Base-by-base conservation (phyloP, 2,329 filamentous ascomycete species). In the Leptoxyphium fumago region DNA sequence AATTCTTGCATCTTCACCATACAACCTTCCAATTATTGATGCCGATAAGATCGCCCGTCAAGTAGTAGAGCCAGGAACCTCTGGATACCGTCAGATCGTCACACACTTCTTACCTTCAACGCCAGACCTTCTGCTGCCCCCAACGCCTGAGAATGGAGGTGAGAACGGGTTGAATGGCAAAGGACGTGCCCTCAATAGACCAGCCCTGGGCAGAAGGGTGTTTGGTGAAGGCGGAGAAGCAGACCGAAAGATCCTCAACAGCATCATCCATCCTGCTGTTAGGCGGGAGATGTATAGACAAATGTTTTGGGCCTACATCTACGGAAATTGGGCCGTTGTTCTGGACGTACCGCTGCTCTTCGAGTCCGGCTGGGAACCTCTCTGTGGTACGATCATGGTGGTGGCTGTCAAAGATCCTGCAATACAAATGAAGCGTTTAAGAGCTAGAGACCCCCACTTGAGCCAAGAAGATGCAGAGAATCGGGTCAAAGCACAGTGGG, bases 291-390 rank as follows among this genome's bases (percentile, higher is more conserved):
- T 95, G 73, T 85, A 86, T 62, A 77, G 73, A 55, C 70, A 74
- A 40, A 74, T 96, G 45, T 58, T 86, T n/a, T 68, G 70, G 48
- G 77, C 76, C 53, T 95, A 94, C 57, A 44, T 91, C 11, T 65
- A 65, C 1, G 89, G 91, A 0, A 62, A 78, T 58, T 91, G 89
- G 86, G 88, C 87, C 0, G 86, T 94, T 3, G 82, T 98, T 30
- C 71, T 96, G 13, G 91, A 98, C 59, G 80, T 98, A 8, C 91
- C 91, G 42, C 68, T 98, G 43, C 72, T 98, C 38, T 95, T 95
- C 55, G 91, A 98, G 70, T 82, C 78, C 53, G 78, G 79, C 2
- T 79, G 94, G 64, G 91, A 98, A 62, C 69, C 78, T 36, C 76
- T 94, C 52, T 95, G 88, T 58, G 87, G 87, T 3, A 80, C 78